Base-by-base conservation (phyloP, 179 eudicot genomes). In the Patellifolia procumbens region DNA sequence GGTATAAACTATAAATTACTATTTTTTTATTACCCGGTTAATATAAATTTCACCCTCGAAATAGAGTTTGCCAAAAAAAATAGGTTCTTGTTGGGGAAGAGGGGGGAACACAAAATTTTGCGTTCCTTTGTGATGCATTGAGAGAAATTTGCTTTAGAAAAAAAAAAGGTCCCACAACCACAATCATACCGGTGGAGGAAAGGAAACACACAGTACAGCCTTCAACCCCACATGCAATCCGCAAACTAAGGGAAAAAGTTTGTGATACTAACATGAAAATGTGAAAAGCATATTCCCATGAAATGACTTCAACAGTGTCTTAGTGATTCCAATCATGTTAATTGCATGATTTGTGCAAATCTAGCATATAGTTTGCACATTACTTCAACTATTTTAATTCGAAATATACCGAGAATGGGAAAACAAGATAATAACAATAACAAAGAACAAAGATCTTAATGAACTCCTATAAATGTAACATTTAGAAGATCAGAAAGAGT, bases 401-500 rank as follows among this genome's bases (percentile, higher is more conserved):
- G n/a, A n/a, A n/a, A n/a, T n/a, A n/a, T n/a, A n/a, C n/a, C n/a
- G n/a, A n/a, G n/a, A n/a, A n/a, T n/a, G n/a, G n/a, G n/a, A n/a
- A n/a, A 39, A 39, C 43, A 39, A 39, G n/a, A n/a, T n/a, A n/a
- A 39, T 0, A 2, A 39, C 43, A 64, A 64, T 6, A 64, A 64
- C 45, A 37, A 37, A 4, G 51, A 49, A 52, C 43, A 52, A 51
- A 73, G 58, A 64, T 64, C 42, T 29, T 29, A n/a, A 46, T 15
- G 70, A 46, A 70, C 72, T 32, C 22, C 17, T 69, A 19, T 70
- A 48, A 70, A 71, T 70, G 62, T 51, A 43, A 61, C 53, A 24
- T 61, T 61, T 34, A 22, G 13, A 43, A 34, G 60, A 71, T 70
- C 70, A 79, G 67, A 29, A 26, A 43, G 32, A 68, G 72, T 70